phyloP scores from a whole-genome alignment of 108 stramenopile genomes.

The Conticribra weissflogii region DNA sequence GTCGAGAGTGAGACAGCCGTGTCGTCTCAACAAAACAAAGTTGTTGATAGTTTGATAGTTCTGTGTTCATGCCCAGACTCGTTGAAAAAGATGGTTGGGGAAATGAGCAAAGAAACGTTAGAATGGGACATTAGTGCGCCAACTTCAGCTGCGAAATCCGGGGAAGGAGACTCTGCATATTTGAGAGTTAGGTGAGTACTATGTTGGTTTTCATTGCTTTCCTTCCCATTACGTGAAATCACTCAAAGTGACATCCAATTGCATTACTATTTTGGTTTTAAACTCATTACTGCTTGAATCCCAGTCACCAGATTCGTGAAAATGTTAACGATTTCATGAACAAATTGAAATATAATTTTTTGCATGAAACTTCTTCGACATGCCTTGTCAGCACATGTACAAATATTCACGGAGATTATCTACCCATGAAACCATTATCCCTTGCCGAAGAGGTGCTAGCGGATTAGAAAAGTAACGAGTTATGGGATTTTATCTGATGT shows the following conservation, averaged over 20 bases:
- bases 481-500: too few relatives aligned
- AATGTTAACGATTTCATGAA: conserved; percentile 30
- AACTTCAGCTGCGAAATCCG: conserved; percentile 31
- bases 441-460: too few relatives aligned
- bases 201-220: not conserved
- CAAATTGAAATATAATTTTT: conserved; percentile 16
- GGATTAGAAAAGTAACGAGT: too few relatives aligned
- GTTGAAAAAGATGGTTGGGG: conserved; percentile 18
- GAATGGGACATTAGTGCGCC: conserved; percentile 55
- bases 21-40: not conserved
- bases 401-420: too few relatives aligned
- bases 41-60: conserved; percentile 49
- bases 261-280: not conserved
- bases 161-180: conserved; percentile 53
- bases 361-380: too few relatives aligned
- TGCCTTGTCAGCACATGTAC: too few relatives aligned
- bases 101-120: conserved; percentile 40
- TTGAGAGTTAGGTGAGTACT: conserved; percentile 33
- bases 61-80: conserved; percentile 52
- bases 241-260: not conserved
- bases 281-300: too few relatives aligned
- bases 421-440: too few relatives aligned
- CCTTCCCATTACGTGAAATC: not conserved
- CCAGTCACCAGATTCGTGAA: conserved; percentile 28
- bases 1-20: not conserved